Base-by-base conservation (phyloP, 768 basidiomycete species). In the Ramaria rubella region DNA sequence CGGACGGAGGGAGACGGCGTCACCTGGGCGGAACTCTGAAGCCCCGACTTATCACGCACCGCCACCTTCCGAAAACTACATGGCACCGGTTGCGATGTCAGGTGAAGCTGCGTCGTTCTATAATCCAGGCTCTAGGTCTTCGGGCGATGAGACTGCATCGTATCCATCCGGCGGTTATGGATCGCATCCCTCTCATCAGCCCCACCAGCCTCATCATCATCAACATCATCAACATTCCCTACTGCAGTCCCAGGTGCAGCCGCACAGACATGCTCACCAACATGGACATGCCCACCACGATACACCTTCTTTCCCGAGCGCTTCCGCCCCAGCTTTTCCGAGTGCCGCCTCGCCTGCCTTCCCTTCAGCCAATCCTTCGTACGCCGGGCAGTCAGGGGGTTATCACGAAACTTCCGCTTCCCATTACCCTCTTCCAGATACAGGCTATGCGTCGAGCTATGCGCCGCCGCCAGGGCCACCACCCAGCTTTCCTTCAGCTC, bases 391-490 rank as follows among this genome's bases (percentile, higher is more conserved):
- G 11, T 46, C 6, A n/a, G 9, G 45, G 44, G n/a, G n/a, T n/a
- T n/a, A n/a, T 17, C 23, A 21, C 52, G 14, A 34, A 15, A 21
- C 34, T 23, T 26, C 33, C 23, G 23, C 52, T 38, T n/a, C n/a
- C n/a, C n/a, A n/a, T n/a, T n/a, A n/a, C n/a, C 65, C 63, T 33
- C 36, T 64, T 46, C 31, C 38, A 14, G 33, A 34, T 19, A 36
- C 26, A 52, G 72, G 71, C 11, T 74, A 74, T 59, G 60, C 70
- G 1, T 71, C 72, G 14, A 69, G 74, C 12, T 75, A 72, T 57
- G 58, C 65, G 4, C 66, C 72, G 52, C 24, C 38, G 42, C 40
- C 34, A 14, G 57, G 60, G 45, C 44, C 40, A 46, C 52, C 49
- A 29, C 46, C 61, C 43, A 45, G 55, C 21, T 55, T 54, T 24